Evolutionary conservation across 805 yeast genomes (phyloP).

Genomic region (Scheffersomyces coipomensis): DNA sequence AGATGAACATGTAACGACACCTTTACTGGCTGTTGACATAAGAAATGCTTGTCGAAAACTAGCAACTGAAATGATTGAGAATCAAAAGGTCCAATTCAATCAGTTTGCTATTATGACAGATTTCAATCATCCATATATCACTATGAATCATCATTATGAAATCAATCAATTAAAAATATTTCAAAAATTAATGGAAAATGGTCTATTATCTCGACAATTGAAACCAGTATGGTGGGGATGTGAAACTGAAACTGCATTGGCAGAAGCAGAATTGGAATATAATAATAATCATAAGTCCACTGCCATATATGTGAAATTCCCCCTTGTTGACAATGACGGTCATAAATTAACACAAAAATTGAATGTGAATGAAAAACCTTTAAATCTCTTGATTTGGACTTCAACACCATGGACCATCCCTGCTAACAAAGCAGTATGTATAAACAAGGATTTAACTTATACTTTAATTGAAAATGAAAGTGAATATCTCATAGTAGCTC

Average conservation of each 20-base stretch:
- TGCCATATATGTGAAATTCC: constrained; percentile 70
- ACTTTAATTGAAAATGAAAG: constrained; percentile 36
- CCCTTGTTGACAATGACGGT: constrained; percentile 20
- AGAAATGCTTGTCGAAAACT: constrained; percentile 65
- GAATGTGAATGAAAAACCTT: no score
- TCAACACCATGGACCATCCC: constrained; percentile 98
- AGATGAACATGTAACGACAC: constrained; percentile 5
- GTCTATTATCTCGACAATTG: constrained; percentile 75
- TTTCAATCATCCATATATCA: constrained; percentile 69
- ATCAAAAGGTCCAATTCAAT: constrained; percentile 64
- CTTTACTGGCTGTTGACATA: constrained; percentile 48
- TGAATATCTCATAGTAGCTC: constrained; percentile 58
- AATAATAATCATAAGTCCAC: constrained; percentile 65
- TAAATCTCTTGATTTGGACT: constrained; percentile 77
- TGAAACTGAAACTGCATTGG: constrained; percentile 89
- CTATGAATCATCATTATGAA: constrained; percentile 72
- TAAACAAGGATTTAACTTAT: constrained; percentile 59
- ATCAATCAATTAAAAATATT: constrained; percentile 72
- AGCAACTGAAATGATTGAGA: constrained; percentile 64
- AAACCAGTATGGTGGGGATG: constrained; percentile 98
- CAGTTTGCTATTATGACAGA: constrained; percentile 81
- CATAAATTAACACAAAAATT: no score
- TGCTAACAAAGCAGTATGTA: constrained; percentile 80
- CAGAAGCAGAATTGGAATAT: constrained; percentile 95
- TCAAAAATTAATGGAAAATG: constrained; percentile 58